Percentiles rank a stretch among this genome's conserved stretches.
Evolutionary conservation across 1,284 basidiomycete species (phyloP).

Genomic region (Fomitopsis palustris): DNA sequence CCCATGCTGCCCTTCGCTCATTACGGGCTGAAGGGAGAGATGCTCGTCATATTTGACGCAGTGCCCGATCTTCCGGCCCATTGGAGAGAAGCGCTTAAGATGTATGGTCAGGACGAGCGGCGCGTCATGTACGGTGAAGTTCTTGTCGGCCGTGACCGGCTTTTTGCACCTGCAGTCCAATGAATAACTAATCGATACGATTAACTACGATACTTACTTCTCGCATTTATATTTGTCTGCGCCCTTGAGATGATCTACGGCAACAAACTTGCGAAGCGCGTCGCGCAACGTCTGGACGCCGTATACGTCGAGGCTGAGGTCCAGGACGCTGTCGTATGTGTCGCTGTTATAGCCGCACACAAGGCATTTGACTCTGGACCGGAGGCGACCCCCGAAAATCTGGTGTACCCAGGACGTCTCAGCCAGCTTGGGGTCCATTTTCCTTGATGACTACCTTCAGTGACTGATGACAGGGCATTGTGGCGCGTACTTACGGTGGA

Average conservation of each 20-base stretch:
- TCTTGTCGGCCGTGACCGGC: slow-evolving; percentile 83
- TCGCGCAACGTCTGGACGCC: slow-evolving; percentile 63
- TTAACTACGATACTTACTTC: slow-evolving; percentile 58
- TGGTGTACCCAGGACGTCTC: slow-evolving; percentile 94
- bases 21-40: slow-evolving; percentile 76
- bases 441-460: slow-evolving; percentile 41
- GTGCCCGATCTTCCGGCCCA: slow-evolving; percentile 84
- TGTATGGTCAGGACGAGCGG: slow-evolving; percentile 95
- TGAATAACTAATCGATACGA: neutral
- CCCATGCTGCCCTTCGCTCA: slow-evolving; percentile 78
- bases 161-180: slow-evolving; percentile 73
- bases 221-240: slow-evolving; percentile 99
- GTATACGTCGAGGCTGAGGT: slow-evolving; percentile 88
- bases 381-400: slow-evolving; percentile 89
- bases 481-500: slow-evolving; percentile 54
- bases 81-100: slow-evolving; percentile 90
- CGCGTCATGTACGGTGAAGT: slow-evolving; percentile 84
- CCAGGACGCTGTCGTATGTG: slow-evolving; percentile 94
- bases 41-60: slow-evolving; percentile 76
- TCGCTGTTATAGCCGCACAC: slow-evolving; percentile 88
- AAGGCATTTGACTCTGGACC: slow-evolving; percentile 90
- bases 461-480: slow-evolving; percentile 1
- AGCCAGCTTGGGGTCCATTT: slow-evolving; percentile 75
- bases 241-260: slow-evolving; percentile 81
- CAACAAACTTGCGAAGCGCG: slow-evolving; percentile 82